Evolutionary conservation across 2,329 filamentous ascomycete species (phyloP).

Genomic region (Rutstroemia sp.): DNA sequence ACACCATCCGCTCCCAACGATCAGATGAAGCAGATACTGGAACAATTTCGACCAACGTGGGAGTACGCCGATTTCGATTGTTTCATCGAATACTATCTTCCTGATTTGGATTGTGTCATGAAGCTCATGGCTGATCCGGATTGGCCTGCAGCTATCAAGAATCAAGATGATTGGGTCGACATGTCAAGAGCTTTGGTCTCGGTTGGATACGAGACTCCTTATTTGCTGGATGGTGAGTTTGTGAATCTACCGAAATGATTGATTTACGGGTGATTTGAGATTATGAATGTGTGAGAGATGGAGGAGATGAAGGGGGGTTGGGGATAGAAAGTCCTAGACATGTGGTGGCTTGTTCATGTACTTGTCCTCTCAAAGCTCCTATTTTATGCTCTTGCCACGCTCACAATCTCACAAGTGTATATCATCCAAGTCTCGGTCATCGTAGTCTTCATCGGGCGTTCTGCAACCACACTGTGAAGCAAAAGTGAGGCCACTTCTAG

Average conservation of each 20-base stretch:
- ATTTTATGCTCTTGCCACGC: too few relatives aligned
- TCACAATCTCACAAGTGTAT: too few relatives aligned
- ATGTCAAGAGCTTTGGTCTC: conserved; percentile 23
- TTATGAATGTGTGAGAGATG: too few relatives aligned
- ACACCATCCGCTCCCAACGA: conserved; percentile 21
- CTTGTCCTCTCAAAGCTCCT: too few relatives aligned
- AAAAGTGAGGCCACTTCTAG: too few relatives aligned
- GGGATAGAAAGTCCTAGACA: too few relatives aligned
- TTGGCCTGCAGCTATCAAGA: conserved; percentile 20
- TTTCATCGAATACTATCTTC: conserved; percentile 26
- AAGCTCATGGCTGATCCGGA: conserved; percentile 24
- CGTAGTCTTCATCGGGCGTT: too few relatives aligned
- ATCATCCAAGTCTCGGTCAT: too few relatives aligned
- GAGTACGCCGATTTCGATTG: conserved; percentile 26
- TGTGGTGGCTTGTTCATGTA: too few relatives aligned
- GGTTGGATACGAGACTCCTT: conserved; percentile 22
- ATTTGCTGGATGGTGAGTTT: conserved; percentile 24
- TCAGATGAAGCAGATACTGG: conserved; percentile 16
- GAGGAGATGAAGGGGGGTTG: too few relatives aligned
- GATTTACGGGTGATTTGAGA: not conserved
- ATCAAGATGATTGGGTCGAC: conserved; percentile 29
- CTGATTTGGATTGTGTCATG: conserved; percentile 16
- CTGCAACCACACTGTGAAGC: too few relatives aligned
- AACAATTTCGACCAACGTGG: conserved; percentile 10
- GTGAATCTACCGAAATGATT: conserved; percentile 18